Evolutionary conservation across 2,329 filamentous ascomycete species (phyloP).

Genomic region (Neofusicoccum umdonicola): DNA sequence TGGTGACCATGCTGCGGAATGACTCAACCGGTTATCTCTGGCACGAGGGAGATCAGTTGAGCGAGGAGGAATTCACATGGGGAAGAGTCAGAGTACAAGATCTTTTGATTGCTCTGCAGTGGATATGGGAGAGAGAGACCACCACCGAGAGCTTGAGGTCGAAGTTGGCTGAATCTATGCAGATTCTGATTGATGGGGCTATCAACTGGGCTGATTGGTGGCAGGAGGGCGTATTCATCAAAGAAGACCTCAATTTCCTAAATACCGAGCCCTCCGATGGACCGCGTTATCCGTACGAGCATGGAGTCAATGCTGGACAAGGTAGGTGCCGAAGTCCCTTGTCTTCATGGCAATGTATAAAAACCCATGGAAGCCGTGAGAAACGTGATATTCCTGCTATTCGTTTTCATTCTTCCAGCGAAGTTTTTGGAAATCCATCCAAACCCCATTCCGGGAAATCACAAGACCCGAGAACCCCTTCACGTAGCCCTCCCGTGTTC

Average conservation of each 20-base stretch:
- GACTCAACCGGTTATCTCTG: constrained; percentile 52
- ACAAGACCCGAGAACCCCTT: too few relatives aligned
- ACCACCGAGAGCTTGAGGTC: neutral
- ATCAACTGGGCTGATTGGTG: constrained; percentile 35
- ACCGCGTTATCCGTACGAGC: constrained; percentile 22
- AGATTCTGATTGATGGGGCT: constrained; percentile 39
- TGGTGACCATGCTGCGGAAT: constrained; percentile 55
- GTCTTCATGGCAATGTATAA: too few relatives aligned
- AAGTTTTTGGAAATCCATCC: too few relatives aligned
- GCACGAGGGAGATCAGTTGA: constrained; percentile 39
- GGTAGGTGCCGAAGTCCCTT: constrained; percentile 11
- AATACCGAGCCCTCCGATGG: constrained; percentile 23
- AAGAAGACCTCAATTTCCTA: constrained; percentile 27
- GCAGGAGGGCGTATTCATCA: constrained; percentile 23
- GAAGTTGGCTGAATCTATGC: constrained; percentile 44
- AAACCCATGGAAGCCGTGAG: too few relatives aligned
- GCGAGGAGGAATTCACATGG: constrained; percentile 6
- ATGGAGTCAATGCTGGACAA: constrained; percentile 28
- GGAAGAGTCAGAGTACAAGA: constrained; percentile 32
- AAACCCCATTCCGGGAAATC: too few relatives aligned
- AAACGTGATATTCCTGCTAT: too few relatives aligned
- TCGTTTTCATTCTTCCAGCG: too few relatives aligned
- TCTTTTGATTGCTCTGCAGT: constrained; percentile 48
- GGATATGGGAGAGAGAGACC: constrained; percentile 42
- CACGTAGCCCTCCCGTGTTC: too few relatives aligned